These are phyloP conservation scores for Trichoderma sp. DNA, from an alignment of 2,329 filamentous ascomycete species.

Conservation along the genomic window DNA sequence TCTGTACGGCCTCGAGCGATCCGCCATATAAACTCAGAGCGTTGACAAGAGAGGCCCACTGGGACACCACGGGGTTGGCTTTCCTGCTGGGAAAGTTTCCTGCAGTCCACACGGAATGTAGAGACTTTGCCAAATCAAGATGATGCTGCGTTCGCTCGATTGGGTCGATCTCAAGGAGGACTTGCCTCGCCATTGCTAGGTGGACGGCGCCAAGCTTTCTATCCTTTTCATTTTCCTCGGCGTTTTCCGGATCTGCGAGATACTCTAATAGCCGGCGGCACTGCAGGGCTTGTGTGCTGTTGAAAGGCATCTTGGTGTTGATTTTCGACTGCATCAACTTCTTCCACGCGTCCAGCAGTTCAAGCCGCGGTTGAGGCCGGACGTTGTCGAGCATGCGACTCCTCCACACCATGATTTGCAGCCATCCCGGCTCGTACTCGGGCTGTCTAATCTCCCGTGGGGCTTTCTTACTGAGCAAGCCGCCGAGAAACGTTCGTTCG, in stretches of 20 bases:
- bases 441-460: conserved; percentile 62
- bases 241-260: conserved; percentile 42
- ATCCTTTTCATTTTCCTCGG: conserved; percentile 34
- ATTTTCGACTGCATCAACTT: conserved; percentile 63
- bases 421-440: conserved; percentile 69
- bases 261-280: conserved; percentile 61
- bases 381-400: conserved; percentile 63
- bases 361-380: conserved; percentile 63
- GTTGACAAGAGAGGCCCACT: conserved; percentile 38
- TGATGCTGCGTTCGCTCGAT: conserved; percentile 49
- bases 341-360: conserved; percentile 66
- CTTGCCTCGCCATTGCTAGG: conserved; percentile 48
- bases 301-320: conserved; percentile 51
- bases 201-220: conserved; percentile 43
- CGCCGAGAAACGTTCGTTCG: conserved; percentile 56
- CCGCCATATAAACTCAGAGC: conserved; percentile 58
- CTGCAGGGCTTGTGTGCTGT: conserved; percentile 65
- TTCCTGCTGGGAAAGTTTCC: conserved; percentile 30
- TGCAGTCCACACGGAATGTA: conserved; percentile 42
- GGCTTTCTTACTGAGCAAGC: conserved; percentile 62
- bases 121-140: conserved; percentile 47
- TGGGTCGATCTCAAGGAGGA: conserved; percentile 45
- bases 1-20: conserved; percentile 53
- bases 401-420: conserved; percentile 68
- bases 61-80: conserved; percentile 27